Evolutionary conservation across 176 grass and related monocot species (phyloP).

Genomic region (Carex myosuroides): DNA sequence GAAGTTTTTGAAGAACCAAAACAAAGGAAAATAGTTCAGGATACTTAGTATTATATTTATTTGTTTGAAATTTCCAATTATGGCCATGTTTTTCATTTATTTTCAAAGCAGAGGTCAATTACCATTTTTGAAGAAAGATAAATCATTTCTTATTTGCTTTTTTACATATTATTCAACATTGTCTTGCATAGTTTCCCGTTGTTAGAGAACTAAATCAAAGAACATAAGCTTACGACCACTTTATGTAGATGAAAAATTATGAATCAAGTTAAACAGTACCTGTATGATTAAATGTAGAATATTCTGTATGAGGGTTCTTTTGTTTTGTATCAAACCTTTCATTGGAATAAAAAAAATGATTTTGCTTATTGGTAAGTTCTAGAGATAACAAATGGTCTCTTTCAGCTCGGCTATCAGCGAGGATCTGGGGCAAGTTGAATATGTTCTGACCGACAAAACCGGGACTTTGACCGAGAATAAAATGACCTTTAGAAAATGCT

Average conservation of each 20-base stretch:
- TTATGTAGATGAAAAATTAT: background rate
- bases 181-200: background rate
- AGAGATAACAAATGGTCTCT: constrained; percentile 36
- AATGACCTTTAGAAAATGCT: constrained; percentile 91
- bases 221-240: background rate
- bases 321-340: background rate
- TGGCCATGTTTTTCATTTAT: background rate
- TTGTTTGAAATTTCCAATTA: background rate
- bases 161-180: background rate
- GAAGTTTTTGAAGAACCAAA: background rate
- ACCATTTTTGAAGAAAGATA: background rate
- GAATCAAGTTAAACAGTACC: constrained; percentile 11
- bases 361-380: constrained; percentile 21
- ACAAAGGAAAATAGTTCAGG: background rate
- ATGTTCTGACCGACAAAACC: constrained; percentile 98
- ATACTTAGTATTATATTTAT: background rate
- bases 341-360: background rate
- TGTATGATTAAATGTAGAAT: background rate
- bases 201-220: background rate
- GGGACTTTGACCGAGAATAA: constrained; percentile 86
- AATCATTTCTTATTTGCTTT: background rate
- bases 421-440: constrained; percentile 93
- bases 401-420: constrained; percentile 99
- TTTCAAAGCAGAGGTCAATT: background rate
- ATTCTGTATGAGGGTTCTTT: background rate